Evolutionary conservation across 805 yeast genomes (phyloP), one percentile per base, ranked within the genome.

Genomic region (Pichia kluyveri): DNA sequence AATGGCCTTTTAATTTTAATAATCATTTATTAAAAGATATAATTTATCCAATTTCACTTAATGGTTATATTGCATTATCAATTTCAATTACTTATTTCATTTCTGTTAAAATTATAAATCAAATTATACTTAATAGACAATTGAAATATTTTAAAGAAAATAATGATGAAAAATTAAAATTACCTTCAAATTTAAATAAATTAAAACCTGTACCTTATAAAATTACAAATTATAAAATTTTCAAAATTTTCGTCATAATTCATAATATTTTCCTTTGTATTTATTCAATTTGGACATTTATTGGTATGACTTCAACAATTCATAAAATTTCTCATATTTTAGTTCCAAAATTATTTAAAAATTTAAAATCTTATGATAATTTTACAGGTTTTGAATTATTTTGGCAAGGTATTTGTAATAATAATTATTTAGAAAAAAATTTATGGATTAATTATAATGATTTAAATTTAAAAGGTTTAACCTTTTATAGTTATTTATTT

Each of bases 281-380:
- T n/a, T 82, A 81, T 64, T 81, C 86, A 3, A 72, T 74, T 31
- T 82, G 86, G 86, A 81, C 88, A 9, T 81, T 81, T 52, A 42
- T 77, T 23, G 86, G 86, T n/a, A 80, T 82, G 81, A 62, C 74
- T 28, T 57, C 66, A 18, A 69, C 83, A 11, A 75, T 82, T 56
- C 26, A 40, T 27, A 49, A 54, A 19, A 23, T 54, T 15, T 62
- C 72, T 5, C 60, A 60, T 38, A 60, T 59, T 19, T 45, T 64
- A 19, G 44, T 71, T 8, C 66, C 67, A 14, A 48, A 46, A 17
- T 44, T 65, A 14, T 55, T 69, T 31, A 41, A 57, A 31, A 37
- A 44, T 39, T 18, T 53, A 15, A 44, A 48, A 32, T 36, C 49
- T 19, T 18, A 45, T 3, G 32, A 45, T 27, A 27, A 27, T 27